Percentiles rank a stretch among this genome's conserved stretches.
phyloP scores from a whole-genome alignment of 2,329 filamentous ascomycete species.

The Macrophomina tecta region DNA sequence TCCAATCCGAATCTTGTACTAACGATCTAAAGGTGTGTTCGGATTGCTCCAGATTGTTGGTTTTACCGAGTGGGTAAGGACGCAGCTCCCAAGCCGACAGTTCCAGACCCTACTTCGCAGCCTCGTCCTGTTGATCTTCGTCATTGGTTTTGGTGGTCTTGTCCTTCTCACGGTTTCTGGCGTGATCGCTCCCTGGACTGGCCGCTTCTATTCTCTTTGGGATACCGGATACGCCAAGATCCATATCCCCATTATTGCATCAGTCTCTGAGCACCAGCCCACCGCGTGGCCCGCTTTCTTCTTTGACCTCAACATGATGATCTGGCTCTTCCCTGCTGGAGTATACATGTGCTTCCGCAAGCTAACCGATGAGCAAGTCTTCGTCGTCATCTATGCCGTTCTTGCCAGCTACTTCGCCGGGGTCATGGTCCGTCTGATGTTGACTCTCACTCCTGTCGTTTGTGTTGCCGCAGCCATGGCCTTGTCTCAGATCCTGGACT shows the following conservation, averaged over 20 bases:
- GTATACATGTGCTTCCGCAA: slow-evolving; percentile 98
- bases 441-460: slow-evolving; percentile 94
- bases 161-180: slow-evolving; percentile 82
- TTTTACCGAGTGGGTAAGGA: slow-evolving; percentile 87
- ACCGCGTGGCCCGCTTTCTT: slow-evolving; percentile 99
- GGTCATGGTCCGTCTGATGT: slow-evolving; percentile 99
- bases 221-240: slow-evolving; percentile 99
- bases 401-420: slow-evolving; percentile 97
- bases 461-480: slow-evolving; percentile 93
- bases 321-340: slow-evolving; percentile 98
- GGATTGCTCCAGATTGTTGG: slow-evolving; percentile 92
- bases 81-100: slow-evolving; percentile 88
- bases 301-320: slow-evolving; percentile 96
- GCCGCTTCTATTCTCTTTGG: slow-evolving; percentile 99
- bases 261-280: slow-evolving; percentile 98
- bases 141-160: slow-evolving; percentile 75
- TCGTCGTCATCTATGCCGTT: slow-evolving; percentile 95
- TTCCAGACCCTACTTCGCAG: slow-evolving; percentile 88
- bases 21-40: slow-evolving; percentile 74
- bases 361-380: slow-evolving; percentile 94
- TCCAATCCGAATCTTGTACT: slow-evolving; percentile 27
- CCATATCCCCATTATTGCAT: slow-evolving; percentile 98
- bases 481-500: slow-evolving; percentile 85
- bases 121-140: slow-evolving; percentile 76
- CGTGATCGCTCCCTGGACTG: slow-evolving; percentile 95